Evolutionary conservation across 441 rosid genomes (phyloP), one percentile per base, ranked within the genome.

Genomic region (Corymbia calophylla): DNA sequence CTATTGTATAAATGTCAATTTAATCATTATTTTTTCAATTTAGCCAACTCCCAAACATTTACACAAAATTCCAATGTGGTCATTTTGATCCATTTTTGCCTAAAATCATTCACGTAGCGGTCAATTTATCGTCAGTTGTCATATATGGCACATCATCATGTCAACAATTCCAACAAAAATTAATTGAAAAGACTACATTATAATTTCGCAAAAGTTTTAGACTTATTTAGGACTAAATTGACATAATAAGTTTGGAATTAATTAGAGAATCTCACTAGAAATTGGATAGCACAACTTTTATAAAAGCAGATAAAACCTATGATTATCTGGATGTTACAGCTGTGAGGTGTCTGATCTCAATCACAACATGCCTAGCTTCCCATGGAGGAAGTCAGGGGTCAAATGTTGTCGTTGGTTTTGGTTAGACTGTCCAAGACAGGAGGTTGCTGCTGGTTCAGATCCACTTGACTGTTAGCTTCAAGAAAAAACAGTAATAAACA

Each of bases 81-180:
- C 1, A 13, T 39, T 7, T 12, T 0, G 3, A 1, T 23, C 0
- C 0, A 39, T 77, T 77, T 12, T 73, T 0, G 1, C 5, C 13
- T 21, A 39, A 18, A 35, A 70, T 35, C 2, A 0, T 11, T 3
- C 8, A 10, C 0, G 0, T 10, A 7, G 3, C 1, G 3, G 1
- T 73, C 8, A 14, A 39, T 73, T 11, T 7, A 44, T 73, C 8
- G 0, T 13, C 7, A 4, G 0, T 2, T 15, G 7, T 21, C 17
- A 0, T 12, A 44, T 3, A 0, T 5, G 5, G 1, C 17, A 3
- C 9, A 39, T 5, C 2, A 3, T 3, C 29, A 23, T 9, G 8
- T 77, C 8, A 5, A 9, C 5, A 1, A 44, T 44, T 39, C 44
- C 1, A 1, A 4, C 9, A 0, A 44, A 25, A 23, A 21, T 12